Evolutionary conservation across 73 alveolate species (phyloP), one percentile per base, ranked within the genome.

Genomic region (Paramecium primaurelia): DNA sequence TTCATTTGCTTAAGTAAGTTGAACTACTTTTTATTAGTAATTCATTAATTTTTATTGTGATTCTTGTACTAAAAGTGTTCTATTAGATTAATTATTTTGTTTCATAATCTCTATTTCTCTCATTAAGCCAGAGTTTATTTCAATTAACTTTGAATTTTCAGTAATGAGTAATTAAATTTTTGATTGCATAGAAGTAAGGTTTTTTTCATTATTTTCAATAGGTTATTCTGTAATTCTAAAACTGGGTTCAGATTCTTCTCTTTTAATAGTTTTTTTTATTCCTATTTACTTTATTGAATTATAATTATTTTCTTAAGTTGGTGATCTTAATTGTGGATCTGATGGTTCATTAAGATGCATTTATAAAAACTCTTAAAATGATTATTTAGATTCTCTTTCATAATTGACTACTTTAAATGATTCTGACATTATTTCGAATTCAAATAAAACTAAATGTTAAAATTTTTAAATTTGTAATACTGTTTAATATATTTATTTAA

Each of bases 201-300:
- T 80, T 47, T 49, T 47, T 45, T 40, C 91, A 25, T 25, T 32
- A 26, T 36, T 36, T n/a, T 75, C 88, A 12, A 16, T 20, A 9
- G 84, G 84, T 36, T 36, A 32, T 80, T 80, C 71, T 10, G 32
- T 16, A 4, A 45, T 44, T 75, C 75, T 40, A 80, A 80, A 80
- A 80, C 91, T 80, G 12, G 91, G 77, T 26, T 80, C 91, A 44
- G 91, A 80, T 42, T 80, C 91, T 28, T 80, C 91, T 47, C 73
- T 80, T 44, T 80, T 80, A 1, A 80, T 75, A 32, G 84, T 64
- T 64, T 64, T 64, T 64, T 12, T 64, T 12, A 64, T 64, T 34
- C 49, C 84, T 64, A 64, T 14, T 64, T 64, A 32, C 22, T 64
- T 64, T 12, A 28, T 64, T 5, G 84, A 64, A 34, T 34, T 64